These are phyloP conservation scores for Fraxinus sp. DNA, from an alignment of 305 asterid species.

Conservation along the genomic window DNA sequence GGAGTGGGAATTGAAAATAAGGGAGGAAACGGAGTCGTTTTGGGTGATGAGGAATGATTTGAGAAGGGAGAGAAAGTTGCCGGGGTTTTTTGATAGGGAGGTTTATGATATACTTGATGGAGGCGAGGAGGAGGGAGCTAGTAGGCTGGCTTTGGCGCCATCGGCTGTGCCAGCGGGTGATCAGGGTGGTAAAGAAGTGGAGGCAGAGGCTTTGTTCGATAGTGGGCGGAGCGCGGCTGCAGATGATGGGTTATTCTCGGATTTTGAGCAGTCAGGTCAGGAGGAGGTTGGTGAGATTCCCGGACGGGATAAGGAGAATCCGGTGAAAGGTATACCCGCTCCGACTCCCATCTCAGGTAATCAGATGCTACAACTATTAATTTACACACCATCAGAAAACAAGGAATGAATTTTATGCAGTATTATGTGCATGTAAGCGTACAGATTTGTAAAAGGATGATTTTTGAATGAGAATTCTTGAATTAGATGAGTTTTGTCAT, in stretches of 20 bases:
- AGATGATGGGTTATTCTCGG: conserved; percentile 69
- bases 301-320: conserved; percentile 29
- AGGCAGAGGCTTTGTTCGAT: conserved; percentile 53
- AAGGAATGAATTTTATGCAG: neutral
- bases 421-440: neutral
- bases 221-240: conserved; percentile 58
- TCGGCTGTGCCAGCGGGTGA: conserved; percentile 7
- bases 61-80: conserved; percentile 83
- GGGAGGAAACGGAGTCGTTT: conserved; percentile 73
- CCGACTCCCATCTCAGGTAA: conserved; percentile 60
- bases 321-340: conserved; percentile 35
- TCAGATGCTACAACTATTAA: neutral
- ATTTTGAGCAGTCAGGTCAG: conserved; percentile 53
- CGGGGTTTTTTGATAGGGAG: conserved; percentile 84
- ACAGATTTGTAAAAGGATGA: neutral
- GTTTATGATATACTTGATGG: conserved; percentile 79
- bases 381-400: neutral
- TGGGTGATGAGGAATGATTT: conserved; percentile 92
- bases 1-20: conserved; percentile 67
- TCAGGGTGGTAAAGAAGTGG: conserved; percentile 29
- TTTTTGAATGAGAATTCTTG: neutral
- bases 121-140: conserved; percentile 31
- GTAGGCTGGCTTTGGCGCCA: conserved; percentile 41
- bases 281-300: conserved; percentile 34
- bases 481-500: neutral